phyloP scores from a whole-genome alignment of 441 rosid genomes.

The Gossypium gossypioides region DNA sequence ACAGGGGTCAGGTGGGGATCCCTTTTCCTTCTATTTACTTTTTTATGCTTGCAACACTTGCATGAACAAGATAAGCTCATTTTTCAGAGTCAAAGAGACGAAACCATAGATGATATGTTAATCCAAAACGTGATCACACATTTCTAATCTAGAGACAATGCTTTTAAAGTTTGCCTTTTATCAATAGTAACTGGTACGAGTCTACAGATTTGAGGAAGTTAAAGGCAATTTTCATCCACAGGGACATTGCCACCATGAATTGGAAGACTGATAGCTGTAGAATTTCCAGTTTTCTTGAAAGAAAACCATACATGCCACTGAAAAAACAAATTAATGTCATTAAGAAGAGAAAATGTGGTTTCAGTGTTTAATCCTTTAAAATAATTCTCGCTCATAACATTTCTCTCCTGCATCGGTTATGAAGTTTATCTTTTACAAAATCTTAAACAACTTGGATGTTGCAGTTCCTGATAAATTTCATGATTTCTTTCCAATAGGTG shows the following conservation, averaged over 20 bases:
- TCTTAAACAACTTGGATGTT: neutral
- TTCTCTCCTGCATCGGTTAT: neutral
- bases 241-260: neutral
- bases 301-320: neutral
- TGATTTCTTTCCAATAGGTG: constrained; percentile 37
- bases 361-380: neutral
- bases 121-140: neutral
- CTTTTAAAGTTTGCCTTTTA: neutral
- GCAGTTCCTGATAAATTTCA: neutral
- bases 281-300: neutral
- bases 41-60: neutral
- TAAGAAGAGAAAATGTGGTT: neutral
- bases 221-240: too few species aligned
- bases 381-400: neutral
- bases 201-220: too few species aligned
- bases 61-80: neutral
- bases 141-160: neutral
- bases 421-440: neutral
- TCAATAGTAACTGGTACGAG: too few species aligned
- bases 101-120: neutral
- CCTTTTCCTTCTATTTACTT: neutral
- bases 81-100: neutral
- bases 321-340: neutral
- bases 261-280: neutral
- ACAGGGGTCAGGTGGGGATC: constrained; percentile 69